Evolutionary conservation across 2,329 filamentous ascomycete species (phyloP), one percentile per base, ranked within the genome.

Genomic region (Talaromyces sp.): DNA sequence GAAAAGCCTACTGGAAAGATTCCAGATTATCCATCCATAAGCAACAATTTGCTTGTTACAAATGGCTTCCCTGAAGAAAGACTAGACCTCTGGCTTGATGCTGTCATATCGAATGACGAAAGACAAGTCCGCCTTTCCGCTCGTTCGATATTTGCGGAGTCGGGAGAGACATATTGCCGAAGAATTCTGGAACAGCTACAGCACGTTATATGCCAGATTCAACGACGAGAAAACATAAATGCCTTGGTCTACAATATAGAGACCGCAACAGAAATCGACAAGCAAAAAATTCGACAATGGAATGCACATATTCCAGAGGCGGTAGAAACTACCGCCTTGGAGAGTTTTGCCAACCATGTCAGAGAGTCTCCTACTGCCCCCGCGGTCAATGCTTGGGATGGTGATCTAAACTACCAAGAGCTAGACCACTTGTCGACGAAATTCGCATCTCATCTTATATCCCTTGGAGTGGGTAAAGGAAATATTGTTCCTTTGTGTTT

Each of bases 321-420:
- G 24, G 45, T 24, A 13, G 19, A 22, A 22, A 48, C 19, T 14
- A 48, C 22, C 8, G 45, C 45, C 19, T 24, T 48, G 22, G 19
- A 48, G 10, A 24, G 24, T 7, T 48, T 48, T 10, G 11, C 22
- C 13, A 24, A 24, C 13, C 45, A 48, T 19, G 45, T 48, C 19
- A 24, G 19, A 27, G 8, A 22, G 4, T 24, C 19, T 48, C 45
- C 45, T 24, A 48, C 19, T 57, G 48, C 69, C 4, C 50, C 68
- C 14, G 76, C 76, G 13, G 66, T 78, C 11, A 60, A 60, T 13
- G 70, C 72, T 19, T 73, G 72, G 72, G 76, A 78, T 67, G 72
- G 72, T 2, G 69, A 65, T 16, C 65, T 77, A 6, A 75, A 72
- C 2, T 78, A 78, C 62, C 66, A 66, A 19, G 72, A 76, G 56